Evolutionary conservation across 495 filamentous ascomycete genomes (phyloP), one percentile per base, ranked within the genome.

Genomic region (Astrocystis sublimbata): DNA sequence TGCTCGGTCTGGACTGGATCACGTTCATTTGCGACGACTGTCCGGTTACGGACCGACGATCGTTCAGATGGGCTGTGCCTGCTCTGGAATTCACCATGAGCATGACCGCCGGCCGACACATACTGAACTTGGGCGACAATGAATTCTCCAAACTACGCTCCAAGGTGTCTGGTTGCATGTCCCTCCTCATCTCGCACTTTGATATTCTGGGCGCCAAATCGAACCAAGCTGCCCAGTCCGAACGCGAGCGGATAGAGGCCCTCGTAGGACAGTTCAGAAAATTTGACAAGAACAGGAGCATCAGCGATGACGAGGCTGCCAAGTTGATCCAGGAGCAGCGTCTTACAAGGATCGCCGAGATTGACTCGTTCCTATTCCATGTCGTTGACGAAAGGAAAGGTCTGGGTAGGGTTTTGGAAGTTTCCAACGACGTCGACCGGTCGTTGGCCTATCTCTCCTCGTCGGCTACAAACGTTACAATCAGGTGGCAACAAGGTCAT

Each of bases 11-110:
- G 3, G 93, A 98, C 69, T 98, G 94, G 94, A 89, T 98, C 10
- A 92, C 90, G 67, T 98, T 98, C 67, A 92, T 98, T 58, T 96
- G 92, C 73, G 94, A 98, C 72, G 93, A 98, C 66, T 98, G 94
- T 76, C 85, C 93, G 67, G 89, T 94, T 5, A 89, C 91, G n/a
- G 93, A 98, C 72, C 83, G 92, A 59, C 94, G 92, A 74, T 97
- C 94, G 0, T 98, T 98, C 81, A 88, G 91, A 57, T 98, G 94
- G 94, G 91, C 94, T 19, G 94, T 98, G 40, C 85, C 90, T 58
- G 94, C 94, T 4, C 81, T 98, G 10, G 94, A 98, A 72, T 98
- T 97, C 70, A 91, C 92, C 24, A 97, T 97, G 94, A 83, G 89
- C 50, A 97, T 98, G 85, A 98, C 94, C 0, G 85, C 89, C 40